These are phyloP conservation scores for Gossypium ekmanianum DNA, from an alignment of 345 rosid genomes.

Conservation along the genomic window DNA sequence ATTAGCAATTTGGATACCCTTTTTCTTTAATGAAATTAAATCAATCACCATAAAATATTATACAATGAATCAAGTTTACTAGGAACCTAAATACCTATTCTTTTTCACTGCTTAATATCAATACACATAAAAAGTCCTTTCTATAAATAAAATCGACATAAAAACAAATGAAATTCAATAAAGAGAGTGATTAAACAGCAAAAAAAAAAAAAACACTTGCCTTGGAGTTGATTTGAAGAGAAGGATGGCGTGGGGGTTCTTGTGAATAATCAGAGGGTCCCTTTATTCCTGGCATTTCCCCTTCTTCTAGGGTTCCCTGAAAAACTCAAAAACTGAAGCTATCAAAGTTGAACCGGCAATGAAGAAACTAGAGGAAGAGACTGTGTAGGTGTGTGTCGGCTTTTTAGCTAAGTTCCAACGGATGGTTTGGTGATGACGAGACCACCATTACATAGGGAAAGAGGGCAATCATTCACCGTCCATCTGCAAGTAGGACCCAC, in stretches of 20 bases:
- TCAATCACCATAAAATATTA: background rate
- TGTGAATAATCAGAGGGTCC: slow-evolving; percentile 74
- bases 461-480: background rate
- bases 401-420: background rate
- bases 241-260: slow-evolving; percentile 78
- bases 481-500: slow-evolving; percentile 8
- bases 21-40: background rate
- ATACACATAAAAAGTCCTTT: background rate
- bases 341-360: background rate
- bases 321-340: background rate
- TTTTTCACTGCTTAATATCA: background rate
- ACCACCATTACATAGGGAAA: slow-evolving; percentile 4
- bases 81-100: too few species aligned
- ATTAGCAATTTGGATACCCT: background rate
- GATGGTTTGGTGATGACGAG: slow-evolving; percentile 10
- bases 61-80: background rate
- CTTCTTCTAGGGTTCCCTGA: background rate
- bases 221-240: slow-evolving; percentile 72
- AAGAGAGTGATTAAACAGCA: background rate
- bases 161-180: background rate
- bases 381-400: background rate
- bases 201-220: slow-evolving; percentile 21
- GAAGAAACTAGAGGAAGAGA: background rate
- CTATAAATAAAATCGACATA: background rate
- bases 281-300: slow-evolving; percentile 64